phyloP scores from a whole-genome alignment of 2,329 filamentous ascomycete genomes.

The Tolypocladium ophioglossoides region DNA sequence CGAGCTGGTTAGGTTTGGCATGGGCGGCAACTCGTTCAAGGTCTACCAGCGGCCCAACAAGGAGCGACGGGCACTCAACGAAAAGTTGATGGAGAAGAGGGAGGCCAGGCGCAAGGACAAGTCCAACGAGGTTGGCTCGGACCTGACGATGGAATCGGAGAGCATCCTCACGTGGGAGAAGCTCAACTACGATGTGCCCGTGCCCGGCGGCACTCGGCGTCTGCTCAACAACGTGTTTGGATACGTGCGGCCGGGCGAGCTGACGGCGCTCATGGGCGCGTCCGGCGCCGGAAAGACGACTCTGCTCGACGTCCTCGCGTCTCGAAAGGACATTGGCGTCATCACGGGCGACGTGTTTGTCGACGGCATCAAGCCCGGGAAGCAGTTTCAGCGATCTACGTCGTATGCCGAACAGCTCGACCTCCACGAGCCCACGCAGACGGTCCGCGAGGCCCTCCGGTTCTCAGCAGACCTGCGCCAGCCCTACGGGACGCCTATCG shows the following conservation, averaged over 20 bases:
- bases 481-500: conserved; percentile 38
- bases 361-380: conserved; percentile 44
- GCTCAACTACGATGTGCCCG: conserved; percentile 65
- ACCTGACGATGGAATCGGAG: conserved; percentile 48
- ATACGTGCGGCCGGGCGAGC: conserved; percentile 65
- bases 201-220: conserved; percentile 43
- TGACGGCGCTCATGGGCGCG: conserved; percentile 73
- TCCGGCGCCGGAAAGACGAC: conserved; percentile 86
- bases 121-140: conserved; percentile 31
- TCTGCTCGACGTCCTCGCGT: conserved; percentile 62
- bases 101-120: conserved; percentile 40
- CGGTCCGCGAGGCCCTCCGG: conserved; percentile 51
- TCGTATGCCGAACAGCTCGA: conserved; percentile 55
- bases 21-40: conserved; percentile 70
- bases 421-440: conserved; percentile 50
- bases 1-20: conserved; percentile 67
- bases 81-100: conserved; percentile 48
- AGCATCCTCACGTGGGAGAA: conserved; percentile 78
- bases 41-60: conserved; percentile 63
- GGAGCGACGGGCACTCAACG: conserved; percentile 56
- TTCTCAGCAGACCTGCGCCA: conserved; percentile 54
- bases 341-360: conserved; percentile 47
- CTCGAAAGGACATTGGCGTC: conserved; percentile 51
- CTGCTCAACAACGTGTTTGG: conserved; percentile 49
- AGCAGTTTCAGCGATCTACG: conserved; percentile 50